Base-by-base conservation (phyloP, 31 red algal species). In the Asparagopsis taxiformis region DNA sequence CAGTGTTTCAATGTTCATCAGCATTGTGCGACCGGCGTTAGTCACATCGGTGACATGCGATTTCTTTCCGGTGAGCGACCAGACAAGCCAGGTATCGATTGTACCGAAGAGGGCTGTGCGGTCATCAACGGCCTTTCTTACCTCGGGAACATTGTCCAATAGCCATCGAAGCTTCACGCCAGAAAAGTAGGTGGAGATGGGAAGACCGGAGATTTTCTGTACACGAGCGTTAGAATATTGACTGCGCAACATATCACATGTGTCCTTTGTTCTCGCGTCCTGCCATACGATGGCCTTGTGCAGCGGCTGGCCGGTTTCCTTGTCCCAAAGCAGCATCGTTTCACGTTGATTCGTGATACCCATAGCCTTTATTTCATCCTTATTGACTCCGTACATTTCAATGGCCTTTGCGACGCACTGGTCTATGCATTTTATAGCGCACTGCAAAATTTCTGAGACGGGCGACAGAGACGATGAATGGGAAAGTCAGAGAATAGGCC, bases 331-430 rank as follows among this genome's bases (percentile, higher is more conserved):
- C 21, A 93, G 65, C 0, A 74, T 85, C 7, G 94, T 98, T 61
- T 98, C 94, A 43, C 94, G 94, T 54, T 98, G 94, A 48, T 98
- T 98, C 28, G 94, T 89, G 49, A 98, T 86, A 17, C 94, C 94
- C n/a, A 98, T 54, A 3, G 88, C 82, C 55, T 84, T 72, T 22
- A 98, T 56, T 28, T 83, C 46, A n/a, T 55, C 59, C 31, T 59
- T 32, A 30, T 10, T n/a, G 52, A 97, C 72, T 8, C 56, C 76
- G 24, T 59, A 46, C 54, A 62, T 53, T 48, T 31, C 58, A 17
- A 34, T 66, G 38, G 89, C 79, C 8, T 41, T 25, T 2, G 62
- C 55, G 31, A 86, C 60, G 36, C 81, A 85, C 39, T 63, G 33
- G 16, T 81, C 60, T 52, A 88, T 77, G 54, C 83, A 88, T 55